Evolutionary conservation across 1,284 basidiomycete genomes (phyloP), one percentile per base, ranked within the genome.

Genomic region (Moniliophthora roreri): DNA sequence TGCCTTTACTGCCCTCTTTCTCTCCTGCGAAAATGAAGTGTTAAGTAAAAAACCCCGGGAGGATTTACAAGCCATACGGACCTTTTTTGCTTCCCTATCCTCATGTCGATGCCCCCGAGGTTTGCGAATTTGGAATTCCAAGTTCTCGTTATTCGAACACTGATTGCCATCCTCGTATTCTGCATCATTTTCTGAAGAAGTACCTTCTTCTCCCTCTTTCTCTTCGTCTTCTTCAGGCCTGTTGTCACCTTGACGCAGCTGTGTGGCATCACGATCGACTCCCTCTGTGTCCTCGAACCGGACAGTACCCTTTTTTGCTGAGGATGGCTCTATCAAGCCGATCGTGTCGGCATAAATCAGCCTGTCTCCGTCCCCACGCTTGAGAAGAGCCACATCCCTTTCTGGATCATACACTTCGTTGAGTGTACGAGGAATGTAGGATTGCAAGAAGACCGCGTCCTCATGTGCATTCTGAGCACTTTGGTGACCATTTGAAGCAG

Each of bases 361-460:
- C 42, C 79, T 79, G 48, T 77, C 72, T 7, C 85, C 84, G 50
- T 88, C 82, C 1, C 93, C 93, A 7, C 81, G 72, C 34, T 77
- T 77, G 38, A 95, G 74, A 20, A 81, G 79, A 34, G 84, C 91
- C 13, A 93, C 86, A 64, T 97, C 95, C 21, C 94, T 79, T 66
- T 98, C 95, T 0, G 93, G 91, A 67, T 98, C 93, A 65, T 88
- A 93, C 3, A 98, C 89, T 63, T 97, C 93, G 58, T 93, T 92
- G 28, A 98, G 75, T 11, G 85, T 88, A 21, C 95, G 86, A n/a
- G 95, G 95, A 58, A 98, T 98, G 70, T 93, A 97, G 0, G 92
- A 91, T 24, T 79, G 79, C 69, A 93, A 72, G 76, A 98, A 98
- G 15, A 98, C 85, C 8, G 83, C 81, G 66, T 97, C 93, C 65